Percentiles rank a stretch among this genome's conserved stretches.
These are phyloP conservation scores for Fusarium buxicola DNA, from an alignment of 2,329 filamentous ascomycete genomes.

Conservation along the genomic window DNA sequence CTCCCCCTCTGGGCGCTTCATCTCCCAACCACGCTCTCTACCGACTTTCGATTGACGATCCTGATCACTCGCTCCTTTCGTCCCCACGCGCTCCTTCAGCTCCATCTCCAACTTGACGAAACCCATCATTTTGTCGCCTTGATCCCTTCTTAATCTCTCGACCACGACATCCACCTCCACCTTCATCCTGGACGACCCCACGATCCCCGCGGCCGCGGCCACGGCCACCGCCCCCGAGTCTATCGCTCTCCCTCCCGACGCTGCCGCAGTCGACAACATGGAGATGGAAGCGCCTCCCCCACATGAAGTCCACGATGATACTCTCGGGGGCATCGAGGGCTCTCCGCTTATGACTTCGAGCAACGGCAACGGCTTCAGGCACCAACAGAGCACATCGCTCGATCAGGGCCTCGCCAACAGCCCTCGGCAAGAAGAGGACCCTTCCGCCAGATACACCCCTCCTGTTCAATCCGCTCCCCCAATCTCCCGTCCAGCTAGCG, in stretches of 20 bases:
- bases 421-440: conserved; percentile 58
- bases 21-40: conserved; percentile 40
- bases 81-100: conserved; percentile 33
- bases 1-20: conserved; percentile 9
- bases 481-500: conserved; percentile 67
- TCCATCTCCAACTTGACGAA: conserved; percentile 15
- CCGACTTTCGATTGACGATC: conserved; percentile 3
- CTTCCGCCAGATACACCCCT: conserved; percentile 59
- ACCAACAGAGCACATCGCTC: conserved; percentile 62
- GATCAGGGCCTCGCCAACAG: conserved; percentile 60
- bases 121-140: conserved; percentile 3
- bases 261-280: conserved; percentile 63
- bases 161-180: conserved; percentile 22
- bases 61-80: conserved; percentile 26
- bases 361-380: conserved; percentile 51
- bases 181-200: conserved; percentile 59
- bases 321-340: conserved; percentile 62
- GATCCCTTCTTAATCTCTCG: conserved; percentile 11
- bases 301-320: conserved; percentile 60
- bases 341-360: conserved; percentile 55
- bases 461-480: conserved; percentile 58
- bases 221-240: conserved; percentile 32
- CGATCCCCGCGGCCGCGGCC: conserved; percentile 42
- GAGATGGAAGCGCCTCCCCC: conserved; percentile 53
- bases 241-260: conserved; percentile 36